Evolutionary conservation across 2,329 filamentous ascomycete genomes (phyloP).

Genomic region (Neofusicoccum laricinum): DNA sequence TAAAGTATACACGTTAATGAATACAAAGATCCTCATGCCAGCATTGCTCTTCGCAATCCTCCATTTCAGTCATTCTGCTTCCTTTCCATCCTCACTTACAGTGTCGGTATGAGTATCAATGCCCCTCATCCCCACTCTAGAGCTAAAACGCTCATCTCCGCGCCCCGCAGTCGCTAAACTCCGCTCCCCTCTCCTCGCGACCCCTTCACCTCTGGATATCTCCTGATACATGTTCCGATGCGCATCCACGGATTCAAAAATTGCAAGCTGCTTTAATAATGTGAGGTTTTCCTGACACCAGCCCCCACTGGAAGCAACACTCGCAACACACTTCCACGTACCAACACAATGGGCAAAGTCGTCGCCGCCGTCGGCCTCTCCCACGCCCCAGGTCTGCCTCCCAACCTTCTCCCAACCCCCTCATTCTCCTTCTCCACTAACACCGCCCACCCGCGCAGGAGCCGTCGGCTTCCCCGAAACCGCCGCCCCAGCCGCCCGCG

Average conservation of each 20-base stretch:
- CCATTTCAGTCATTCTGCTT: too few relatives aligned
- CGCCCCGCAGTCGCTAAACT: not conserved
- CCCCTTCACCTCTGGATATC: not conserved
- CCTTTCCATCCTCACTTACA: too few relatives aligned
- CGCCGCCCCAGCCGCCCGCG: constrained; percentile 23
- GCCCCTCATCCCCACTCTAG: not conserved
- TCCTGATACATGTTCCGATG: not conserved
- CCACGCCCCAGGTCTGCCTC: constrained; percentile 17
- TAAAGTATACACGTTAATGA: too few relatives aligned
- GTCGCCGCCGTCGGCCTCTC: constrained; percentile 17
- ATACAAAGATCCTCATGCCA: too few relatives aligned
- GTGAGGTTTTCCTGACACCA: not conserved
- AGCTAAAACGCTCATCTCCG: not conserved
- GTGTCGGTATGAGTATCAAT: too few relatives aligned
- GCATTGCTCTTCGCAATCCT: too few relatives aligned
- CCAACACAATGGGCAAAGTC: constrained; percentile 16
- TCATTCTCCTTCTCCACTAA: too few relatives aligned
- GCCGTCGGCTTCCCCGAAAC: constrained; percentile 30
- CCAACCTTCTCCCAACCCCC: not conserved
- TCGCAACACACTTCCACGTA: not conserved
- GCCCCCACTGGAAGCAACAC: not conserved
- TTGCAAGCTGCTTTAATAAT: too few relatives aligned
- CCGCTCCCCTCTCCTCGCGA: not conserved
- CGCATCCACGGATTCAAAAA: too few relatives aligned
- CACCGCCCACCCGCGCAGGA: constrained; percentile 15